Percentiles rank a stretch among this genome's conserved stretches.
phyloP scores from a whole-genome alignment of 352 stramenopile species.

The Phytophthora multivora region DNA sequence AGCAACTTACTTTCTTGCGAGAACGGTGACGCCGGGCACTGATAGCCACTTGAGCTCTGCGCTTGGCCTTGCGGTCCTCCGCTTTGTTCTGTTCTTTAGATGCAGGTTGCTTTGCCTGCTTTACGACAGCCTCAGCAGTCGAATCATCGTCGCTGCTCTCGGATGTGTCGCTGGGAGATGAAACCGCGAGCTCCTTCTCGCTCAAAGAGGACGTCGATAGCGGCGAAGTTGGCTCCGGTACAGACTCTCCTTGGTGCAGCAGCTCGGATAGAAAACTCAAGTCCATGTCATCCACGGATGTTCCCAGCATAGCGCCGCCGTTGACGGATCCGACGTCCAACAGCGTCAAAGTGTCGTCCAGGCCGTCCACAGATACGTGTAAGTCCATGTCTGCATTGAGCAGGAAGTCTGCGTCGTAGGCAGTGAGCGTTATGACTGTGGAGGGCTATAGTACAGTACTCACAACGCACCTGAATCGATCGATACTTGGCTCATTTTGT shows the following conservation, averaged over 20 bases:
- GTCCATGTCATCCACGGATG: conserved; percentile 33
- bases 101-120: neutral
- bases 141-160: conserved; percentile 29
- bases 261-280: conserved; percentile 36
- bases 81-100: conserved; percentile 18
- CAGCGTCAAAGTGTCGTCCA: conserved; percentile 30
- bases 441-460: too few relatives aligned
- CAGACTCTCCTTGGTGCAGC: conserved; percentile 21
- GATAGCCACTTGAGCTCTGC: conserved; percentile 52
- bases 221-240: conserved; percentile 25
- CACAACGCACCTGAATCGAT: conserved; percentile 22
- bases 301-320: conserved; percentile 13
- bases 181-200: conserved; percentile 9
- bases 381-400: conserved; percentile 28
- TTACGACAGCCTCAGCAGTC: neutral
- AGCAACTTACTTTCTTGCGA: conserved; percentile 49
- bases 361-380: conserved; percentile 13
- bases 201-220: conserved; percentile 17
- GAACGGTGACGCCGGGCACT: conserved; percentile 54
- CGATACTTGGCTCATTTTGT: conserved; percentile 21
- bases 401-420: conserved; percentile 17
- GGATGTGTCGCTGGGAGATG: conserved; percentile 28
- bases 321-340: conserved; percentile 15
- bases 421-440: neutral
- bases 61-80: conserved; percentile 51